Base-by-base conservation (phyloP, 75 land plant genomes). In the Sequoiadendron giganteum region DNA sequence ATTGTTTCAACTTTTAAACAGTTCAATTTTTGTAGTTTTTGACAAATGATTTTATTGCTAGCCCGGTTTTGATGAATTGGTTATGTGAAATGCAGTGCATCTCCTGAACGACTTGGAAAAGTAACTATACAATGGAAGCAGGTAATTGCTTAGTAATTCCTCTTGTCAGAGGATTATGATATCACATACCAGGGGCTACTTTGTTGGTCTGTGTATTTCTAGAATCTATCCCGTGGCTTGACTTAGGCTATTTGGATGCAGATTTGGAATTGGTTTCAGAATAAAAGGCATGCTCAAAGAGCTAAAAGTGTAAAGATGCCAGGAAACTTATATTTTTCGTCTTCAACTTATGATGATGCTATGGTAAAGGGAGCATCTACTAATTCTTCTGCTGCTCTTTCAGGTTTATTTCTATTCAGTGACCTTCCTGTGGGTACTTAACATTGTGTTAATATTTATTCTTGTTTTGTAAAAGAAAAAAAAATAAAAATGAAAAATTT, bases 261-360 rank as follows among this genome's bases (percentile, higher is more conserved):
- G 92, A 90, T 91, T 13, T 91, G 92, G 92, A 91, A 91, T 58
- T 91, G 92, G 92, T 91, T 91, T 84, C 92, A 91, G 84, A 91
- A 91, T 88, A 86, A 91, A 42, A 89, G 92, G 55, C 92, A 91
- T 86, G 89, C 92, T 48, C 89, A 87, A 82, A 91, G 88, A 86
- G 77, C 90, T 56, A 91, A 90, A 84, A 82, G 77, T 79, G n/a
- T 73, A 21, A 90, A 85, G 61, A 47, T 65, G 49, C 48, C 87
- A 73, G 91, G 77, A 19, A 90, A 90, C 87, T 77, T 76, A 49
- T 85, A 82, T 45, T 55, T 82, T 10, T 5, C 79, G 18, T 38
- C 88, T n/a, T 48, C 88, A 85, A 43, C 70, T 45, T 76, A 54
- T 78, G 91, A 86, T 75, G 68, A 49, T 55, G 55, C 78, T 79